Conservation (phyloP, 2,329 filamentous ascomycete species). For the Aspergillus pseudotamarii region DNA sequence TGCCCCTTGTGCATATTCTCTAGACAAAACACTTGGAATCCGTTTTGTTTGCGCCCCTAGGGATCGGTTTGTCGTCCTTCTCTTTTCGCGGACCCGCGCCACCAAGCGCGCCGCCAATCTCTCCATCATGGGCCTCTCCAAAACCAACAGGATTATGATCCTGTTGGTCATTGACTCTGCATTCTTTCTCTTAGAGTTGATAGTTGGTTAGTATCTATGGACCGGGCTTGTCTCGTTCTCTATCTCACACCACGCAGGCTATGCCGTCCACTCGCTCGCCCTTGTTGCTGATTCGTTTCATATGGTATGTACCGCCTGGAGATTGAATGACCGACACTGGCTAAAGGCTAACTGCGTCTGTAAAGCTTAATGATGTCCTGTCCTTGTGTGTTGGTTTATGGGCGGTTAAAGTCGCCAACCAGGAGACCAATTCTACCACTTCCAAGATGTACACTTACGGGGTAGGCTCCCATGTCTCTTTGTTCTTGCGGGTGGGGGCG, state of each 20-base stretch:
- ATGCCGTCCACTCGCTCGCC: conserved; percentile 86
- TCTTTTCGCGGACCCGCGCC: conserved; percentile 23
- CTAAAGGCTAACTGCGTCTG: not conserved
- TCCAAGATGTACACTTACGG: conserved; percentile 96
- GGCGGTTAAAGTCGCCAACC: conserved; percentile 88
- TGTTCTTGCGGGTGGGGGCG: not conserved
- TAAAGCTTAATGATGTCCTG: conserved; percentile 91
- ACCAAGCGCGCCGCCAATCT: conserved; percentile 25
- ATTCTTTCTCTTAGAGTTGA: conserved; percentile 90
- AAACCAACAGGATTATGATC: conserved; percentile 87
- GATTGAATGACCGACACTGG: not conserved
- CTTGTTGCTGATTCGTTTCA: conserved; percentile 97
- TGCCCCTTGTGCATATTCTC: not conserved
- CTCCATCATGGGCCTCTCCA: conserved; percentile 77
- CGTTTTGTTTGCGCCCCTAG: not conserved
- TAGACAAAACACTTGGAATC: not conserved
- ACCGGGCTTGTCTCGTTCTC: not conserved
- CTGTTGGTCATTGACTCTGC: conserved; percentile 86
- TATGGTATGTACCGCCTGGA: conserved; percentile 67
- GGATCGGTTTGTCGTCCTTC: conserved; percentile 3
- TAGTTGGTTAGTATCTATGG: conserved; percentile 58
- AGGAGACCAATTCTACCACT: conserved; percentile 71
- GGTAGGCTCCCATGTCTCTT: conserved; percentile 52
- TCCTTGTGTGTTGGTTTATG: conserved; percentile 90
- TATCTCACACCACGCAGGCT: conserved; percentile 52